Conservation (phyloP, 2,329 filamentous ascomycete genomes). For the Neofusicoccum umdonicola region DNA sequence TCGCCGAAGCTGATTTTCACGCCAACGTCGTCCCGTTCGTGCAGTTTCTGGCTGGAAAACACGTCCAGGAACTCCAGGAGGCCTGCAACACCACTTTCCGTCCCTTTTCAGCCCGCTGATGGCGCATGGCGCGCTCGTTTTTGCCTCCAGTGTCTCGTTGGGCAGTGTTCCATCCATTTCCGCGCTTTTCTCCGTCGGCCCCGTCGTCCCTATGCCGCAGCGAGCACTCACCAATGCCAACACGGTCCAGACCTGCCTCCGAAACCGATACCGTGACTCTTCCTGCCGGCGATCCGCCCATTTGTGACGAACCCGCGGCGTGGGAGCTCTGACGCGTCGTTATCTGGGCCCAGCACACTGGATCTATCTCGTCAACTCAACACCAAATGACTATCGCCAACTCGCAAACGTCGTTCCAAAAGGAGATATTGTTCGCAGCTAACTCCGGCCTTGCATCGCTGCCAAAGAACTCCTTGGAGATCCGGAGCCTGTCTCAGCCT, state of each 20-base stretch:
- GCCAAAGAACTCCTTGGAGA: not conserved
- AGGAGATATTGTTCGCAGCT: not conserved
- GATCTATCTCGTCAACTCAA: not conserved
- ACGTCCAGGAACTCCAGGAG: too few relatives aligned
- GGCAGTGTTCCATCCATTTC: not conserved
- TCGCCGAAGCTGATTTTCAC: not conserved
- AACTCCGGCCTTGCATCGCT: not conserved
- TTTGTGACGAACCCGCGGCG: not conserved
- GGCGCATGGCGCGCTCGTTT: not conserved
- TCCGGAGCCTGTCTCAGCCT: not conserved
- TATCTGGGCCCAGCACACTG: not conserved
- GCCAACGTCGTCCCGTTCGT: not conserved
- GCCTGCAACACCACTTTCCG: not conserved
- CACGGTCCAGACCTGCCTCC: not conserved
- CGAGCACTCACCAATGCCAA: not conserved
- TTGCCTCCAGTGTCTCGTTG: not conserved
- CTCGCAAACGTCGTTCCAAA: not conserved
- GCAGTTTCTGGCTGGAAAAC: not conserved
- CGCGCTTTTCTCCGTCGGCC: slow-evolving; percentile 9
- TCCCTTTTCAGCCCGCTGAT: not conserved
- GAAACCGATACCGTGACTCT: not conserved
- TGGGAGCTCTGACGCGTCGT: not conserved
- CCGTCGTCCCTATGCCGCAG: not conserved
- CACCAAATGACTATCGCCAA: not conserved
- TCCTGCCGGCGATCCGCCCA: not conserved